Evolutionary conservation across 306 rosid genomes (phyloP).

Genomic region (Sophora flavescens): DNA sequence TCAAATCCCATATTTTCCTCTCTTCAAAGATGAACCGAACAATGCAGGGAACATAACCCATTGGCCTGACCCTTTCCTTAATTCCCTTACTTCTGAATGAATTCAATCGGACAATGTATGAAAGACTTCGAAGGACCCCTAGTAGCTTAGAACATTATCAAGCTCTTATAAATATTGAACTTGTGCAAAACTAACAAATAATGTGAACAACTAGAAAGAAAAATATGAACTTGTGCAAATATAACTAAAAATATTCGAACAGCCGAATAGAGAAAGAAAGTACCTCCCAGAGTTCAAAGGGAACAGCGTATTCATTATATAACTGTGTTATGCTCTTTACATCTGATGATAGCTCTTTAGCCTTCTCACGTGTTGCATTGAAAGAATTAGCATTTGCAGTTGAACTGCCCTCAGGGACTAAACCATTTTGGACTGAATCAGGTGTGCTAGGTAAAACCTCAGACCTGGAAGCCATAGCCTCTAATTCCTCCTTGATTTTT

Average conservation of each 20-base stretch:
- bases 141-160: slow-evolving; percentile 15
- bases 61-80: neutral
- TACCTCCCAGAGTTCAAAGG: slow-evolving; percentile 99
- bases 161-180: slow-evolving; percentile 4
- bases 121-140: slow-evolving; percentile 17
- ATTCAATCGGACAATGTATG: neutral
- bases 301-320: slow-evolving; percentile 96
- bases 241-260: neutral
- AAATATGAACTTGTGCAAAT: slow-evolving; percentile 24
- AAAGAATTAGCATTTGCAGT: slow-evolving; percentile 57
- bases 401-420: slow-evolving; percentile 50
- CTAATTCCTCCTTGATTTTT: slow-evolving; percentile 89
- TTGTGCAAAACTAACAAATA: slow-evolving; percentile 23
- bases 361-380: slow-evolving; percentile 64
- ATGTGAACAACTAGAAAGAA: slow-evolving; percentile 31
- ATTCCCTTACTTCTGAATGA: slow-evolving; percentile 4
- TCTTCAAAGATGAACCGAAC: slow-evolving; percentile 29
- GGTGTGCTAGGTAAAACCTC: slow-evolving; percentile 66
- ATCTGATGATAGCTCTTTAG: slow-evolving; percentile 82
- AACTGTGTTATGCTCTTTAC: slow-evolving; percentile 90
- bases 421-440: slow-evolving; percentile 62
- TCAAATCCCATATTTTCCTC: slow-evolving; percentile 8
- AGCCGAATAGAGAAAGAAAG: slow-evolving; percentile 25
- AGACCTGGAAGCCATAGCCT: slow-evolving; percentile 72
- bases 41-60: neutral